Percentiles rank a stretch among this genome's conserved stretches.
These are phyloP conservation scores for Penicillium sp. DNA, from an alignment of 2,329 filamentous ascomycete species.

Conservation along the genomic window DNA sequence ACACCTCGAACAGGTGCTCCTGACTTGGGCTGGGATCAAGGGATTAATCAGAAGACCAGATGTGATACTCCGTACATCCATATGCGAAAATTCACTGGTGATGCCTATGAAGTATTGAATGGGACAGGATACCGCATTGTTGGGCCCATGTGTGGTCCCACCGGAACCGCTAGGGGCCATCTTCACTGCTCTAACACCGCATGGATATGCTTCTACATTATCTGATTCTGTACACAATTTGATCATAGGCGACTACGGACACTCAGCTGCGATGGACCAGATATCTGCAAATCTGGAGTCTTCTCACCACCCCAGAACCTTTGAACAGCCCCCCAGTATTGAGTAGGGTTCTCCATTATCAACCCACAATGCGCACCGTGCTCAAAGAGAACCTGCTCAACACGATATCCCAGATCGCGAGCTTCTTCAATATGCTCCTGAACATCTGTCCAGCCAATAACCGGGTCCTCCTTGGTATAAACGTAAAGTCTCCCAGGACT, in stretches of 20 bases:
- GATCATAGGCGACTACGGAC: conserved; percentile 1
- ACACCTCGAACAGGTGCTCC: too few species aligned
- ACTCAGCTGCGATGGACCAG: neutral
- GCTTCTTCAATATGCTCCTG: conserved; percentile 20
- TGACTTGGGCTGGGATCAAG: too few species aligned
- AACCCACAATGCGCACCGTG: conserved; percentile 21
- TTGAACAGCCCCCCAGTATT: conserved; percentile 19
- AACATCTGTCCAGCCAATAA: conserved; percentile 23
- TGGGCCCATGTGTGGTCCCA: too few species aligned
- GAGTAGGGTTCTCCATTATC: conserved; percentile 17
- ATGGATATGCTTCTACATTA: too few species aligned
- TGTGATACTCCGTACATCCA: too few species aligned
- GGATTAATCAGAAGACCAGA: too few species aligned
- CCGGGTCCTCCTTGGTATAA: conserved; percentile 19
- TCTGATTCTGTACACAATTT: too few species aligned
- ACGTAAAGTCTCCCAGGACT: conserved; percentile 18
- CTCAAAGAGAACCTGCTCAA: conserved; percentile 17
- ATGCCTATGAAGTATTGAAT: too few species aligned
- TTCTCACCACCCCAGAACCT: conserved; percentile 15
- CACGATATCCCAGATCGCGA: conserved; percentile 9
- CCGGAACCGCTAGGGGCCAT: too few species aligned
- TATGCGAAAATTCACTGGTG: too few species aligned
- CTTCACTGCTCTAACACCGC: too few species aligned
- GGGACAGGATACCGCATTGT: too few species aligned
- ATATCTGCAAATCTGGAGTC: neutral